Conservation (phyloP, 306 rosid species). For the Gastrolobium bilobum region DNA sequence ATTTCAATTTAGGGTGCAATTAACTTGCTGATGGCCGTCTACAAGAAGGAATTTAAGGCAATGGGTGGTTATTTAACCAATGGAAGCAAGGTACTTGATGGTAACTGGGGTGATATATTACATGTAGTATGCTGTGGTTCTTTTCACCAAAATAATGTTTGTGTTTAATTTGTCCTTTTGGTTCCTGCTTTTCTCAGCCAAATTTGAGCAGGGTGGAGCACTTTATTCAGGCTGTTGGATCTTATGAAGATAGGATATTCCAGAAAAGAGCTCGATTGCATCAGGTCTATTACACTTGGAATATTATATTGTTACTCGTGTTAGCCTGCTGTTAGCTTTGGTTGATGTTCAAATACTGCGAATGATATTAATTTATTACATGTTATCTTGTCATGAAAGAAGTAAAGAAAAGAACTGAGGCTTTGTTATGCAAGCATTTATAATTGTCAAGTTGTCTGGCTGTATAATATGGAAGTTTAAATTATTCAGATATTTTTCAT, state of each 20-base stretch:
- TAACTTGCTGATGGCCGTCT: conserved; percentile 88
- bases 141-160: conserved; percentile 21
- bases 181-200: conserved; percentile 61
- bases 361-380: neutral
- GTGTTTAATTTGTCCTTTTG: conserved; percentile 15
- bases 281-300: conserved; percentile 66
- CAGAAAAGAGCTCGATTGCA: conserved; percentile 89
- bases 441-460: conserved; percentile 6
- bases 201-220: conserved; percentile 81
- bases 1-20: conserved; percentile 82
- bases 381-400: neutral
- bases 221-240: conserved; percentile 95
- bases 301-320: conserved; percentile 2
- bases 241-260: conserved; percentile 88
- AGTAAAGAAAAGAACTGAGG: neutral
- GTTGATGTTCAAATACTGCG: conserved; percentile 10
- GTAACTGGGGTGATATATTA: conserved; percentile 5
- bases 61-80: conserved; percentile 93
- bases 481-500: conserved; percentile 37
- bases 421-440: conserved; percentile 6
- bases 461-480: neutral
- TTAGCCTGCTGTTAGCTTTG: conserved; percentile 22
- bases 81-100: conserved; percentile 77
- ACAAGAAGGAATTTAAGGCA: conserved; percentile 81
- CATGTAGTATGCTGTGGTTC: conserved; percentile 7